Percentiles rank a stretch among this genome's conserved stretches.
phyloP scores from a whole-genome alignment of 2,329 filamentous ascomycete species.

The Diaporthe aspalathi region DNA sequence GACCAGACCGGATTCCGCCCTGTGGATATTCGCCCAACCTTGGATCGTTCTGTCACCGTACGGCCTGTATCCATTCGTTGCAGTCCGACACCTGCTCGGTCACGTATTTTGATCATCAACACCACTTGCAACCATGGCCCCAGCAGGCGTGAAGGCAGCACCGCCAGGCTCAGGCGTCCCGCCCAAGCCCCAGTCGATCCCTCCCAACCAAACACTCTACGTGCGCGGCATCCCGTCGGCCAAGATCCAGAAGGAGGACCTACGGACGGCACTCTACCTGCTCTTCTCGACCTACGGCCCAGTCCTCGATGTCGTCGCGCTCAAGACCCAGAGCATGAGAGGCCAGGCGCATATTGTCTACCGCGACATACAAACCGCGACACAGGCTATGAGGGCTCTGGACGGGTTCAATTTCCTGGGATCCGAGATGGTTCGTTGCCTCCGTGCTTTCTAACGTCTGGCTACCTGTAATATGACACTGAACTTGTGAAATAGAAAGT shows the following conservation, averaged over 20 bases:
- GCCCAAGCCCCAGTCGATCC: constrained; percentile 40
- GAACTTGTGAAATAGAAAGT: constrained; percentile 73
- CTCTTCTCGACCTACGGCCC: constrained; percentile 94
- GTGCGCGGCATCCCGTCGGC: constrained; percentile 85
- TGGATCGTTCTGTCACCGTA: neutral
- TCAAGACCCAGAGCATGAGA: constrained; percentile 92
- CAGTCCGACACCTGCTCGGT: neutral
- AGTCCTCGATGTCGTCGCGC: constrained; percentile 89
- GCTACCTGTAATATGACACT: constrained; percentile 29
- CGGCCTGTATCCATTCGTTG: neutral
- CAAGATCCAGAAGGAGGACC: constrained; percentile 89
- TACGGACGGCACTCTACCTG: constrained; percentile 89
- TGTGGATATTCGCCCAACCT: neutral
- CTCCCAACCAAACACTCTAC: constrained; percentile 74
- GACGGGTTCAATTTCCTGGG: constrained; percentile 90
- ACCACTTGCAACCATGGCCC: constrained; percentile 21
- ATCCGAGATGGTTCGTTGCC: constrained; percentile 78
- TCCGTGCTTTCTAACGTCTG: neutral
- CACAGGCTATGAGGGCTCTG: constrained; percentile 89
- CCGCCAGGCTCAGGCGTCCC: constrained; percentile 37
- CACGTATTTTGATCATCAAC: neutral
- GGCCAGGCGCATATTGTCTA: constrained; percentile 96
- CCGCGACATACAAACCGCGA: constrained; percentile 89
- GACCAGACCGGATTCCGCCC: constrained; percentile 27
- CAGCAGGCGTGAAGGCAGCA: constrained; percentile 34